phyloP scores from a whole-genome alignment of 1,139 yeast species.

The Geotrichum reessii region DNA sequence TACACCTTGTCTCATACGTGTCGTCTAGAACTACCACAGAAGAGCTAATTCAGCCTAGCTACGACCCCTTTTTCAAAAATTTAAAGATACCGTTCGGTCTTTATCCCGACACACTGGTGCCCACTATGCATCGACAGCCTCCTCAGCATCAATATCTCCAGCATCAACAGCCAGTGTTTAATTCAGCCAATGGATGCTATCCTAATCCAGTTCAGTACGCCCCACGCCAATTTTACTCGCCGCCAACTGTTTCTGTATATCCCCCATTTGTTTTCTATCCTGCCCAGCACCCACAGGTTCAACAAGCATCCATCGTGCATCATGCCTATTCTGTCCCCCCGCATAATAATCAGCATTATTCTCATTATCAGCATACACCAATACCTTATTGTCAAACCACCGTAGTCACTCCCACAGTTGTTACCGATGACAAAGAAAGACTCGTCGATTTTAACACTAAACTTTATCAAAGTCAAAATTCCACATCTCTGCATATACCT shows the following conservation, averaged over 20 bases:
- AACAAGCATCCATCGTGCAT: neutral
- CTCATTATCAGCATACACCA: neutral
- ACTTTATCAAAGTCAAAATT: neutral
- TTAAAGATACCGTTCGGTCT: constrained; percentile 38
- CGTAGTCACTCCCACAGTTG: neutral
- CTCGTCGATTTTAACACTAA: neutral
- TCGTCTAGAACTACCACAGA: constrained; percentile 29
- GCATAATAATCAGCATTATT: neutral
- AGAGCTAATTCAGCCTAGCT: constrained; percentile 39
- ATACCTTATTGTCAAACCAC: neutral
- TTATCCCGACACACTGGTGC: constrained; percentile 37
- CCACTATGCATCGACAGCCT: neutral
- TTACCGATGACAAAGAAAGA: neutral
- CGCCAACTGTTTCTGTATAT: neutral
- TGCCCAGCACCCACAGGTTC: neutral
- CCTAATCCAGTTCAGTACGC: neutral
- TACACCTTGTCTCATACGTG: constrained; percentile 54
- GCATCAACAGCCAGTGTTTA: constrained; percentile 14
- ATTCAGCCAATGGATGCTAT: neutral
- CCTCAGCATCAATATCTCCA: neutral
- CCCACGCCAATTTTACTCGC: neutral
- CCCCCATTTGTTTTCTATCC: neutral
- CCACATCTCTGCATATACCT: neutral
- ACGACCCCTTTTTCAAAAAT: constrained; percentile 37
- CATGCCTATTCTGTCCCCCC: neutral